Percentiles rank a stretch among this genome's conserved stretches.
phyloP scores from a whole-genome alignment of 495 filamentous ascomycete genomes.

The Xylaria intraflava region DNA sequence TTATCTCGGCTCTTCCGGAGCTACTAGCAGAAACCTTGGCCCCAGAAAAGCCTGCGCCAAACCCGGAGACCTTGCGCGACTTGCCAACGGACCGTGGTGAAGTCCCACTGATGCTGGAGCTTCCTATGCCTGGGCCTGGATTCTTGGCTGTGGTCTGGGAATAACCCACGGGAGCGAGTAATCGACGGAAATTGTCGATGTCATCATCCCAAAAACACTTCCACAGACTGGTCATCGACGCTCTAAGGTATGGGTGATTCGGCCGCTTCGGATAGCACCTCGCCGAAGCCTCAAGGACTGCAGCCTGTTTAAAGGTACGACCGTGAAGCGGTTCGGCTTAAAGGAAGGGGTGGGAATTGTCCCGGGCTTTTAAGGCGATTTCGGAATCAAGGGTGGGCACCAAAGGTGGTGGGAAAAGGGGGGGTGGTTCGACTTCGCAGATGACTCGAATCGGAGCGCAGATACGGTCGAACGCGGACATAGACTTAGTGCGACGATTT shows the following conservation, averaged over 20 bases:
- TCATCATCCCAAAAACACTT: conserved; percentile 93
- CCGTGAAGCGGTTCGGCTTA: conserved; percentile 30
- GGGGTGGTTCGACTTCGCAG: not conserved
- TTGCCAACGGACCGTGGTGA: conserved; percentile 41
- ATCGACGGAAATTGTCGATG: conserved; percentile 79
- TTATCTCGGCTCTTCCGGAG: conserved; percentile 68
- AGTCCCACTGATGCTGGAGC: conserved; percentile 28
- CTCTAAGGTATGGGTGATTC: conserved; percentile 39
- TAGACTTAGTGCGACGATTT: not conserved
- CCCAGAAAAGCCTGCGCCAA: conserved; percentile 21
- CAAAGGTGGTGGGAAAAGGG: not conserved
- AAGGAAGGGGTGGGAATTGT: not conserved
- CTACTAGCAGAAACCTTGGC: conserved; percentile 24
- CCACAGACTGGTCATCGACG: conserved; percentile 96
- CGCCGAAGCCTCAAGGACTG: conserved; percentile 73
- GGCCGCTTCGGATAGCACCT: conserved; percentile 67
- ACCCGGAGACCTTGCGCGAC: conserved; percentile 38
- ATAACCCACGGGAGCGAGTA: conserved; percentile 62
- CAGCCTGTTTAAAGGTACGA: conserved; percentile 77
- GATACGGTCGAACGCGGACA: not conserved
- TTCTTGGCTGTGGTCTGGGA: conserved; percentile 42
- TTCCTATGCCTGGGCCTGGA: conserved; percentile 26
- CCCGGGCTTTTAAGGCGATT: not conserved
- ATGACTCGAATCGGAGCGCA: not conserved
- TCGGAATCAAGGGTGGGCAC: not conserved